These are phyloP conservation scores for Aspergillus unguis DNA, from an alignment of 2,329 filamentous ascomycete genomes.

Conservation along the genomic window DNA sequence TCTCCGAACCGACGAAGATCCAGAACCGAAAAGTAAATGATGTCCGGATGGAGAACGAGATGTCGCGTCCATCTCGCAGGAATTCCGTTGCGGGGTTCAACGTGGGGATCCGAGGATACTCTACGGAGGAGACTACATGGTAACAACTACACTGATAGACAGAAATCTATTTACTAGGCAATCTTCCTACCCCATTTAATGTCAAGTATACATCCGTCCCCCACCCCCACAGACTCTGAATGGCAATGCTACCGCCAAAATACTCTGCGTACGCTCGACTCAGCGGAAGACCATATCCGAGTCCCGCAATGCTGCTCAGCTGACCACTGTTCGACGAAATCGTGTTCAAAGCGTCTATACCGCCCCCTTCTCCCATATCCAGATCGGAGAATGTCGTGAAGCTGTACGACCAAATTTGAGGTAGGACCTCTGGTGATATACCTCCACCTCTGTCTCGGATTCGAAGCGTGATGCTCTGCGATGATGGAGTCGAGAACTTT, in stretches of 20 bases:
- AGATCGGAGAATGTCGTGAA: constrained; percentile 90
- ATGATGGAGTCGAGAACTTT: constrained; percentile 42
- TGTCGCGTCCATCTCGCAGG: constrained; percentile 2
- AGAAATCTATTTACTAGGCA: constrained; percentile 14
- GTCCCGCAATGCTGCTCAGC: constrained; percentile 79
- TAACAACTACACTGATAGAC: neutral
- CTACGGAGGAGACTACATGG: neutral
- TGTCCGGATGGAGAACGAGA: neutral
- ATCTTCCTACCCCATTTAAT: constrained; percentile 58
- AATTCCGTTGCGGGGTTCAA: constrained; percentile 15
- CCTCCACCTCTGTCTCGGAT: constrained; percentile 95
- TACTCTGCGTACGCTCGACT: constrained; percentile 96
- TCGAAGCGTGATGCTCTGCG: constrained; percentile 85
- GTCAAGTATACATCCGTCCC: constrained; percentile 68
- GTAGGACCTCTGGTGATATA: constrained; percentile 77
- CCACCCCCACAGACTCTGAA: constrained; percentile 97
- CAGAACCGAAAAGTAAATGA: neutral
- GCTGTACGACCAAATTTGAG: constrained; percentile 93
- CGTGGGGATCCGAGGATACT: neutral
- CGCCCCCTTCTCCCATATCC: constrained; percentile 50
- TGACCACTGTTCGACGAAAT: constrained; percentile 70
- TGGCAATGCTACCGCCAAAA: constrained; percentile 88
- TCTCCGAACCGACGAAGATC: neutral
- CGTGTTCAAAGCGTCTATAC: constrained; percentile 68
- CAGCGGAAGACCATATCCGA: constrained; percentile 89